Evolutionary conservation across 495 filamentous ascomycete genomes (phyloP).

Genomic region (Xeromyces bisporus): DNA sequence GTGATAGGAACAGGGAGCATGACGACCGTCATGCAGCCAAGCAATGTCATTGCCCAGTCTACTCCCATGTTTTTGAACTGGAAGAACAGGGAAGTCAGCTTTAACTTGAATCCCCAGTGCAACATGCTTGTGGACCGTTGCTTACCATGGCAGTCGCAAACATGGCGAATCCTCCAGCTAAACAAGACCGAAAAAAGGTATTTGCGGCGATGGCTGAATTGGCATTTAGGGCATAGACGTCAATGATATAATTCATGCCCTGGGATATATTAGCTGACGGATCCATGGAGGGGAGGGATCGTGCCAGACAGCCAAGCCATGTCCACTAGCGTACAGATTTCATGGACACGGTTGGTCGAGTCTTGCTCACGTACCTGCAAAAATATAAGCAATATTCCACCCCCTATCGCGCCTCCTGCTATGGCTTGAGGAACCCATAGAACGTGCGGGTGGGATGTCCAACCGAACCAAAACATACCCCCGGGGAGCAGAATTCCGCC

Average conservation of each 20-base stretch:
- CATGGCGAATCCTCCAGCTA: conserved; percentile 51
- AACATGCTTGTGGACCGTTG: no score
- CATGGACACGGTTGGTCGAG: no score
- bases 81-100: no score
- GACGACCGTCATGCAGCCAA: conserved; percentile 44
- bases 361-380: no score
- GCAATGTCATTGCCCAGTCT: conserved; percentile 44
- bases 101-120: no score
- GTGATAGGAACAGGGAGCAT: conserved; percentile 46
- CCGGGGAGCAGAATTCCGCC: conserved; percentile 23
- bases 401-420: conserved; percentile 13
- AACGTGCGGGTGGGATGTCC: conserved; percentile 17
- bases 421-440: conserved; percentile 14
- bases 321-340: no score
- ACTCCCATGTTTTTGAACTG: conserved; percentile 47
- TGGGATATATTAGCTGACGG: no score
- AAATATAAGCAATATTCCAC: conserved; percentile 10
- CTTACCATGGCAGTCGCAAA: conserved; percentile 45
- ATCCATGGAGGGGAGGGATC: conserved; percentile 21
- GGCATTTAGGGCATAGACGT: conserved; percentile 29
- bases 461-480: conserved; percentile 33
- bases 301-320: no score
- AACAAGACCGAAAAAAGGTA: conserved; percentile 43
- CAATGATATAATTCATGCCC: conserved; percentile 32
- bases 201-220: conserved; percentile 33